Evolutionary conservation across 2,329 filamentous ascomycete genomes (phyloP), one percentile per base, ranked within the genome.

Genomic region (Monosporascus sp.): DNA sequence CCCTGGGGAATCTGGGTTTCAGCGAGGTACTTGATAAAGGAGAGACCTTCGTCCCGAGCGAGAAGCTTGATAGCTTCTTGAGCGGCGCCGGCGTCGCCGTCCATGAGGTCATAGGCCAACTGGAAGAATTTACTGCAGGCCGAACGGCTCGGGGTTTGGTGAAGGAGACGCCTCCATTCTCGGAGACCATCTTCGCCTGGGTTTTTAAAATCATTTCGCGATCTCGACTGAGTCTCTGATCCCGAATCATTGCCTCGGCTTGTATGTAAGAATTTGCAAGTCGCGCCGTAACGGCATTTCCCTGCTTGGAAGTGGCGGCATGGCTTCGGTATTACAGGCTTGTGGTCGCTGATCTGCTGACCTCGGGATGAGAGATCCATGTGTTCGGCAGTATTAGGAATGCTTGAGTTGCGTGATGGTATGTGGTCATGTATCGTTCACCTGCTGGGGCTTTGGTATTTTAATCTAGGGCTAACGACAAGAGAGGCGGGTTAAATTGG

Each of bases 161-260:
- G 48, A 14, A 61, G 50, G 34, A 60, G 51, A 11, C 47, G 51
- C 38, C 54, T 57, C 70, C 5, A 72, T 72, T 2, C 81, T 80
- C 57, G 72, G 76, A 34, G 73, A 76, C 51, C 75, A 75, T 0
- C 66, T 81, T 3, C 69, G 70, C 1, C 67, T 79, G 24, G 76
- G 75, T 45, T 14, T 1, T 18, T 6, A 20, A 2, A 20, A 11
- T 8, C n/a, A n/a, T 2, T 3, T 42, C n/a, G 7, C 14, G 15
- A 8, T 8, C 7, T 11, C 9, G 17, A 20, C n/a, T 18, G 18
- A 42, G 17, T 11, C 20, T 20, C 39, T n/a, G 39, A 11, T 42
- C 5, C 18, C 17, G 39, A 42, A 18, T 3, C 18, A 22, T 20
- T 1, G 39, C n/a, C n/a, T n/a, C n/a, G n/a, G 9, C 2, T 20